A percentile compares a stretch with the other conserved stretches of the same genome.
These are phyloP conservation scores for Lactuca sativa DNA, from an alignment of 129 eudicot genomes.

Conservation along the genomic window DNA sequence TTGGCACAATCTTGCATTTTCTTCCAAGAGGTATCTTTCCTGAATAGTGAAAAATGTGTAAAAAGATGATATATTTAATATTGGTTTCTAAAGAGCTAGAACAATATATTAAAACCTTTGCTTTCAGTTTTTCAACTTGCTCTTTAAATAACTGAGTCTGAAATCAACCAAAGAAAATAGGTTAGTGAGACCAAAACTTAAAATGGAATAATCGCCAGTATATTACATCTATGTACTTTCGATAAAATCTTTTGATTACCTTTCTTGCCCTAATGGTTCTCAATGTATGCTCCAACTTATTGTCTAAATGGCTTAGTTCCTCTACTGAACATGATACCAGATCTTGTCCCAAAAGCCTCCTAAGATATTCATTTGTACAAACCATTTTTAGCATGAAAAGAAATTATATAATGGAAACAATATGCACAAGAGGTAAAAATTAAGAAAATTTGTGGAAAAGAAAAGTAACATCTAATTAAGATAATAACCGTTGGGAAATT, in stretches of 20 bases:
- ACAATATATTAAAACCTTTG: slow-evolving; percentile 46
- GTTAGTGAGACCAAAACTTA: neutral
- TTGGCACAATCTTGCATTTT: slow-evolving; percentile 43
- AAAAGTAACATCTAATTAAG: slow-evolving; percentile 1
- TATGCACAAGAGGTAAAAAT: neutral
- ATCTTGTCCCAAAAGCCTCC: slow-evolving; percentile 60
- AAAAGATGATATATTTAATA: neutral
- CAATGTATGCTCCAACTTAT: slow-evolving; percentile 49
- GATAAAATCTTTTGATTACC: slow-evolving; percentile 21
- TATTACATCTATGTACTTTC: neutral
- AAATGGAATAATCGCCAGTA: neutral
- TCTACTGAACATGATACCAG: slow-evolving; percentile 45
- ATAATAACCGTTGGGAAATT: slow-evolving; percentile 50
- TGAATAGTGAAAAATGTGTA: slow-evolving; percentile 16
- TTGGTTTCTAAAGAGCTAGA: slow-evolving; percentile 9
- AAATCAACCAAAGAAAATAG: slow-evolving; percentile 15
- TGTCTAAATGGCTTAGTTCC: slow-evolving; percentile 45
- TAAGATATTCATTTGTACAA: slow-evolving; percentile 4
- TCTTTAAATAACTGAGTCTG: slow-evolving; percentile 51
- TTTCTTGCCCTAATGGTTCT: slow-evolving; percentile 49
- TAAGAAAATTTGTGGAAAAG: neutral
- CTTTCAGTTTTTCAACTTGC: slow-evolving; percentile 44
- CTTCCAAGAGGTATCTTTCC: slow-evolving; percentile 51
- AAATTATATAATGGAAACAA: neutral
- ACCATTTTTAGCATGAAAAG: neutral